Evolutionary conservation across 2,329 filamentous ascomycete genomes (phyloP).

Genomic region (Whalleya microplaca): DNA sequence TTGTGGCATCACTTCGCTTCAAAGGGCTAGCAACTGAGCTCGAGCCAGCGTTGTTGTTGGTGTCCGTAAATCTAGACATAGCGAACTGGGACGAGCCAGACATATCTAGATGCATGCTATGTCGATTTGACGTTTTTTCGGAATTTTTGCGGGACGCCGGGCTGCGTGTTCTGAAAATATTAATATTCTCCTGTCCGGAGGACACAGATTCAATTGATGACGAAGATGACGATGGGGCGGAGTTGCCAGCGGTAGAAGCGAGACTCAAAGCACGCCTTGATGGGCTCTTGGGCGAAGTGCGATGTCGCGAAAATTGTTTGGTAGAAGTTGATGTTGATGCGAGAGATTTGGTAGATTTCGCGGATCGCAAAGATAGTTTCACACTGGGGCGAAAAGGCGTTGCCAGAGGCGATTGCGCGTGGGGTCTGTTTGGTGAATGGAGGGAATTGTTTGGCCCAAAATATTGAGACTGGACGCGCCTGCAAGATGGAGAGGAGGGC

Average conservation of each 20-base stretch:
- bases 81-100: constrained; percentile 56
- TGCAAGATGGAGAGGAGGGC: constrained; percentile 50
- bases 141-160: constrained; percentile 47
- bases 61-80: constrained; percentile 56
- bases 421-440: constrained; percentile 38
- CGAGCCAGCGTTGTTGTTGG: constrained; percentile 47
- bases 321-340: constrained; percentile 48
- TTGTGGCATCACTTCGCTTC: constrained; percentile 88
- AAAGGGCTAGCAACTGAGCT: constrained; percentile 76
- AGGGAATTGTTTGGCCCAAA: constrained; percentile 52
- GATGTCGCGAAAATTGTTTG: constrained; percentile 61
- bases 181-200: constrained; percentile 50
- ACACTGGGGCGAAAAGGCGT: constrained; percentile 69
- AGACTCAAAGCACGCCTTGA: constrained; percentile 75
- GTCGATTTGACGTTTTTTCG: constrained; percentile 53
- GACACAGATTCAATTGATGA: constrained; percentile 47
- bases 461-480: constrained; percentile 48
- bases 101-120: constrained; percentile 62
- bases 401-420: constrained; percentile 55
- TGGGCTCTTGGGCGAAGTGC: constrained; percentile 75
- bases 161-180: constrained; percentile 39
- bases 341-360: constrained; percentile 57
- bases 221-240: constrained; percentile 50
- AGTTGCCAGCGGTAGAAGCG: constrained; percentile 73
- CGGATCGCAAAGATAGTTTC: constrained; percentile 67